Conservation (phyloP, 306 rosid species). For the Astragalus membranaceus region DNA sequence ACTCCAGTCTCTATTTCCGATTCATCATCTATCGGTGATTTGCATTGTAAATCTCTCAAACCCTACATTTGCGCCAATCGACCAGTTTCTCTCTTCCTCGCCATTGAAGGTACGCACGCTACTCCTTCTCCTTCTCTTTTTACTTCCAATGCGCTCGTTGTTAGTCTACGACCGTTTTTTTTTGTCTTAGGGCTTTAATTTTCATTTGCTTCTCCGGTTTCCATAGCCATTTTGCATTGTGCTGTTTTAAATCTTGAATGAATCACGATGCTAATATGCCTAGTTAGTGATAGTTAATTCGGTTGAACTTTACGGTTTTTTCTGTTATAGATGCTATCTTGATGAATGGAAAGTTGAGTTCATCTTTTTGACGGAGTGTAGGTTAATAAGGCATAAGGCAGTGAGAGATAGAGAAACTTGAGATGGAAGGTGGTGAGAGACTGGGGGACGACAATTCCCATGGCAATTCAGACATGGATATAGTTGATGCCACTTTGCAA, state of each 20-base stretch:
- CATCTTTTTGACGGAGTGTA: background rate
- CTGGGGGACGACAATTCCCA: background rate
- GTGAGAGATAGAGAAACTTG: background rate
- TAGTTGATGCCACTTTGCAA: conserved; percentile 17
- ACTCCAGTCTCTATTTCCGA: background rate
- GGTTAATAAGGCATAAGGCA: background rate
- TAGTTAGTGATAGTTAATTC: background rate
- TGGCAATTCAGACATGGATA: conserved; percentile 24
- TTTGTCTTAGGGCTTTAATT: conserved; percentile 9
- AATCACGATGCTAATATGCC: background rate
- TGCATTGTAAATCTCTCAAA: conserved; percentile 5
- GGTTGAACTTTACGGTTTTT: background rate
- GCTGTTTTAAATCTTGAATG: background rate
- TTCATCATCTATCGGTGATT: background rate
- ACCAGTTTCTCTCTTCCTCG: background rate
- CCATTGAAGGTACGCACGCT: conserved; percentile 7
- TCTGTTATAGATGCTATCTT: background rate
- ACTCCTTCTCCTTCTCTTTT: background rate
- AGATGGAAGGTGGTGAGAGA: conserved; percentile 37
- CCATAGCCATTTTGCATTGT: background rate
- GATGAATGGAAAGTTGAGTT: background rate
- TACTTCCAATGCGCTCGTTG: background rate
- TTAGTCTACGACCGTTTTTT: background rate
- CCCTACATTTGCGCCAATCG: conserved; percentile 20
- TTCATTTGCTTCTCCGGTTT: background rate